These are phyloP conservation scores for Lactarius tabidus DNA, from an alignment of 768 basidiomycete genomes.

Conservation along the genomic window DNA sequence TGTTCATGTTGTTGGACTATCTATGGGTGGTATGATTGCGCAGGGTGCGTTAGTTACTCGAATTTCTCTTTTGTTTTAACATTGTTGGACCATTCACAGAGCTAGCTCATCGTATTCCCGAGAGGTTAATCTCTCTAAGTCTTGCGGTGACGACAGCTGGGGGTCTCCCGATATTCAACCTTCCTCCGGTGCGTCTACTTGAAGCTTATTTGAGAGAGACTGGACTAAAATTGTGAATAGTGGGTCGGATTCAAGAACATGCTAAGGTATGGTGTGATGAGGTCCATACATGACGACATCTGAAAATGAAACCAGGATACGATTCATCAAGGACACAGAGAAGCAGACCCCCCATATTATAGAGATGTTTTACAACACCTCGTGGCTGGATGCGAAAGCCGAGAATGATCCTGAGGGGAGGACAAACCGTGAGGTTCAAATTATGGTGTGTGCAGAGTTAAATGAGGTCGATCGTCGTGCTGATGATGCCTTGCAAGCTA, in stretches of 20 bases:
- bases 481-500: conserved; percentile 34
- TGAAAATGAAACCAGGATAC: conserved; percentile 33
- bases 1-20: conserved; percentile 69
- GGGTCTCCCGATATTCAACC: conserved; percentile 50
- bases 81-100: conserved; percentile 39
- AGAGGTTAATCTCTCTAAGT: conserved; percentile 61
- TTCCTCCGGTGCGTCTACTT: conserved; percentile 54
- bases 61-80: background rate
- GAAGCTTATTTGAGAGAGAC: background rate
- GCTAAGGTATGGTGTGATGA: conserved; percentile 2
- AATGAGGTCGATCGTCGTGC: background rate
- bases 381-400: conserved; percentile 58
- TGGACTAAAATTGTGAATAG: conserved; percentile 9
- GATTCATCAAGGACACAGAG: conserved; percentile 37
- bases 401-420: conserved; percentile 51
- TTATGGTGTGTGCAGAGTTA: conserved; percentile 39
- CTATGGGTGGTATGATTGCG: conserved; percentile 82
- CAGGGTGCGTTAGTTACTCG: conserved; percentile 45
- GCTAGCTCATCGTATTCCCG: conserved; percentile 59
- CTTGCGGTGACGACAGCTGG: conserved; percentile 71
- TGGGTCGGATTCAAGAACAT: conserved; percentile 25
- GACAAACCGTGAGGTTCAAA: conserved; percentile 61
- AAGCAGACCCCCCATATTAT: conserved; percentile 48
- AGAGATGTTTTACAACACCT: conserved; percentile 53
- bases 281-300: background rate